These are phyloP conservation scores for Calonectria naviculata DNA, from an alignment of 2,329 filamentous ascomycete genomes.

Conservation along the genomic window DNA sequence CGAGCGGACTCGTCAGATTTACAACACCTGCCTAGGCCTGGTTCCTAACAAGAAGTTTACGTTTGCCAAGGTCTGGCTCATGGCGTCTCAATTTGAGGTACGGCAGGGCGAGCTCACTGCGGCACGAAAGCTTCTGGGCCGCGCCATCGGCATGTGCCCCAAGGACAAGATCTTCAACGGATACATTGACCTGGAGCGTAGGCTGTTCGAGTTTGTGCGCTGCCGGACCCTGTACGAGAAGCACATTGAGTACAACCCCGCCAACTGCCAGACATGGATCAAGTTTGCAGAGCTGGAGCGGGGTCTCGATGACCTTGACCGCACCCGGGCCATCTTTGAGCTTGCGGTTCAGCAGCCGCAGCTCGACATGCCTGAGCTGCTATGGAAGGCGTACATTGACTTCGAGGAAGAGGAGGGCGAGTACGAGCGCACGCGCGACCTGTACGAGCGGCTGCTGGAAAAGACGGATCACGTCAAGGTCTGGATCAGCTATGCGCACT, in stretches of 20 bases:
- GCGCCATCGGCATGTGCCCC: constrained; percentile 92
- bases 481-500: constrained; percentile 98
- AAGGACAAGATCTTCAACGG: constrained; percentile 96
- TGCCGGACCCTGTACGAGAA: constrained; percentile 95
- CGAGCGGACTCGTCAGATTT: constrained; percentile 87
- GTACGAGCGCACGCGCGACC: constrained; percentile 80
- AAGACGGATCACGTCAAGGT: constrained; percentile 99
- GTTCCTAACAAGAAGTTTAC: constrained; percentile 98
- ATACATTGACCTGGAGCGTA: constrained; percentile 92
- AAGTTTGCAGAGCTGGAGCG: constrained; percentile 94
- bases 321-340: constrained; percentile 91
- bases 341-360: constrained; percentile 84
- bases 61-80: constrained; percentile 95
- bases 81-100: constrained; percentile 93
- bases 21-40: constrained; percentile 86
- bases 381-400: constrained; percentile 99
- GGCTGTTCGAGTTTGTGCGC: constrained; percentile 92
- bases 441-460: constrained; percentile 91
- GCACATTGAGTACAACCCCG: constrained; percentile 90
- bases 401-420: constrained; percentile 97
- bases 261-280: constrained; percentile 96
- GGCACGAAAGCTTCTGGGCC: constrained; percentile 89
- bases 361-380: constrained; percentile 95
- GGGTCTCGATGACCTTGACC: constrained; percentile 88
- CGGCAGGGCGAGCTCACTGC: constrained; percentile 83